Base-by-base conservation (phyloP, 108 stramenopile genomes). In the Cyclotella distinguenda region DNA sequence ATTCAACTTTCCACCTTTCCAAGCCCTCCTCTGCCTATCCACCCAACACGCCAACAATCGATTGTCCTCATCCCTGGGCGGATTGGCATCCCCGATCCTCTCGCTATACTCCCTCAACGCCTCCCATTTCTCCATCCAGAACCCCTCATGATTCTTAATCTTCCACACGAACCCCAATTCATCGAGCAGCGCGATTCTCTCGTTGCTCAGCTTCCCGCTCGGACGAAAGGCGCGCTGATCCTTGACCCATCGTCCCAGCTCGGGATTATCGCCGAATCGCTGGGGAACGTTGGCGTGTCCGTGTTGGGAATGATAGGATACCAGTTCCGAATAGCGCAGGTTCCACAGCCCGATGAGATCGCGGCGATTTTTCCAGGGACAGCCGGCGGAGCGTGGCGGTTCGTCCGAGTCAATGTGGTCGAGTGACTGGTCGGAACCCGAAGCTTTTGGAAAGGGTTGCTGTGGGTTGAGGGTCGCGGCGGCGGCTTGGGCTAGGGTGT, bases 111-210 rank as follows among this genome's bases (percentile, higher is more conserved):
- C 46, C 46, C 23, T 48, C 46, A 48, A 48, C 18, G 21, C 16
- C 2, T 48, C 16, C 7, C 21, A 19, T 21, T 48, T 48, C 18
- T 48, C 46, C 16, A 22, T 48, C 46, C 46, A 48, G 25, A 48
- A 48, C 10, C 23, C 46, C 10, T 48, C 18, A 2, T 19, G 46
- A 10, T 32, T 53, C 21, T 53, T 53, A 2, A 53, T 32, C 12
- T 32, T 32, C 86, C 86, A 87, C 1, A 75, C 78, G 46, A 87
- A 87, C 3, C 85, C 82, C 7, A 86, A 23, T 11, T 57, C 55
- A 33, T 86, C 74, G 40, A 86, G 43, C 1, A 80, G 48, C 7
- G 67, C 68, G 52, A 87, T 84, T 22, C 86, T 55, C 31, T 87
- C 86, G 42, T 68, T 61, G 8, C 76, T 82, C 21, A 87, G 59